phyloP scores from a whole-genome alignment of 1,139 yeast species.

The Scheffersomyces segobiensis region DNA sequence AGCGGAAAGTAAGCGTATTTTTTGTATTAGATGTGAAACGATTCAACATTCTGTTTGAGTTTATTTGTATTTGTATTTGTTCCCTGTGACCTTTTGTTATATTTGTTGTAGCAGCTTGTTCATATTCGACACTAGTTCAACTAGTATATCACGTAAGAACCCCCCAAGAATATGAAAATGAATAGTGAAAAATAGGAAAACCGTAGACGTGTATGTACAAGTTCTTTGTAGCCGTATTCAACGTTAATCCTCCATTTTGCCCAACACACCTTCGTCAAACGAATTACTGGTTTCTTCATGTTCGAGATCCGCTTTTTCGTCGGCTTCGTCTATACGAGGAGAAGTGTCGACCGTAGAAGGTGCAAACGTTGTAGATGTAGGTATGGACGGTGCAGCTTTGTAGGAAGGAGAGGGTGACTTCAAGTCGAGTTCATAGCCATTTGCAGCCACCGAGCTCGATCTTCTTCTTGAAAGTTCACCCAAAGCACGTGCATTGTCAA shows the following conservation, averaged over 20 bases:
- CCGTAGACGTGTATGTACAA: neutral
- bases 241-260: constrained; percentile 20
- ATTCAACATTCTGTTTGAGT: neutral
- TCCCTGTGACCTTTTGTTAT: neutral
- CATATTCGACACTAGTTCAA: neutral
- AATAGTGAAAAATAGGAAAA: neutral
- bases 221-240: neutral
- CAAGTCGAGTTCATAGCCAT: constrained; percentile 5
- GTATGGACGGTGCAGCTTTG: neutral
- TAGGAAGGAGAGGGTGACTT: constrained; percentile 9
- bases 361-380: constrained; percentile 1
- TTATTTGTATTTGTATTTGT: neutral
- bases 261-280: constrained; percentile 21
- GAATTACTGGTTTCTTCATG: constrained; percentile 6
- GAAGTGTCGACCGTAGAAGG: constrained; percentile 2
- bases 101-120: neutral
- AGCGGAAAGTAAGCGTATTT: neutral
- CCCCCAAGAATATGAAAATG: neutral
- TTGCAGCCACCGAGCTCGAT: constrained; percentile 8
- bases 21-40: neutral
- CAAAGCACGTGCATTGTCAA: constrained; percentile 14
- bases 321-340: constrained; percentile 4
- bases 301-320: constrained; percentile 1
- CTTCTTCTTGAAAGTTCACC: constrained; percentile 1
- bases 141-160: neutral